Conservation (phyloP, 305 asterid species). For the Ilex paraguariensis region DNA sequence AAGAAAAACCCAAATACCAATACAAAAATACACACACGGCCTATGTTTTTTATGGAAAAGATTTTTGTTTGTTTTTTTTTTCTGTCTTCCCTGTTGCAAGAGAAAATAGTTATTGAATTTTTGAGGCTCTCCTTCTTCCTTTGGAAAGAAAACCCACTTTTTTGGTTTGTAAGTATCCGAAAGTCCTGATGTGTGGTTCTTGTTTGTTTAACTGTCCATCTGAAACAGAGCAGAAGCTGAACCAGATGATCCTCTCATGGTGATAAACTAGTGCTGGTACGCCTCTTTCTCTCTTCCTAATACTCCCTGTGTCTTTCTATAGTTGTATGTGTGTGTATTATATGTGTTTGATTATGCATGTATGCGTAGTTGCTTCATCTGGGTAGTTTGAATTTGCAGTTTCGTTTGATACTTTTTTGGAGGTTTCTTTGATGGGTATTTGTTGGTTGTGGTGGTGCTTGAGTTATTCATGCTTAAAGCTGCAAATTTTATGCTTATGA, state of each 20-base stretch:
- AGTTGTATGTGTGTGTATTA: conserved; percentile 1
- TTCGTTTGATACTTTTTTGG: conserved; percentile 6
- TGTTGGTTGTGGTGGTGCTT: conserved; percentile 6
- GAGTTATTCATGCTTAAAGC: conserved; percentile 8
- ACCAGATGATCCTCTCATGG: conserved; percentile 6
- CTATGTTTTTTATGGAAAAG: neutral
- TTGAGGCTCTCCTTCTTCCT: conserved; percentile 40
- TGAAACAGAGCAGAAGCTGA: conserved; percentile 15
- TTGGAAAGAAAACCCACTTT: conserved; percentile 20
- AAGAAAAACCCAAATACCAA: neutral
- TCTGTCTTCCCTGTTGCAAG: conserved; percentile 4
- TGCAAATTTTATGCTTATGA: conserved; percentile 14
- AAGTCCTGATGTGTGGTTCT: conserved; percentile 36
- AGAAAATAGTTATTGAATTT: conserved; percentile 16
- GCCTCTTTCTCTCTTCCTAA: conserved; percentile 12
- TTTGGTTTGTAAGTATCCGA: conserved; percentile 25
- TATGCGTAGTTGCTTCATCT: conserved; percentile 5
- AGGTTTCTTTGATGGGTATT: conserved; percentile 13
- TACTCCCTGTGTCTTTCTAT: conserved; percentile 2
- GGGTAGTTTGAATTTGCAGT: neutral
- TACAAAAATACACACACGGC: neutral
- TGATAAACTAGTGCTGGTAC: conserved; percentile 13
- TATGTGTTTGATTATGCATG: conserved; percentile 1
- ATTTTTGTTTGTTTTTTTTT: neutral
- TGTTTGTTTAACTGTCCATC: conserved; percentile 23